Conservation (phyloP, 2,329 filamentous ascomycete species). For the Aspergillus pseudoglaucus region DNA sequence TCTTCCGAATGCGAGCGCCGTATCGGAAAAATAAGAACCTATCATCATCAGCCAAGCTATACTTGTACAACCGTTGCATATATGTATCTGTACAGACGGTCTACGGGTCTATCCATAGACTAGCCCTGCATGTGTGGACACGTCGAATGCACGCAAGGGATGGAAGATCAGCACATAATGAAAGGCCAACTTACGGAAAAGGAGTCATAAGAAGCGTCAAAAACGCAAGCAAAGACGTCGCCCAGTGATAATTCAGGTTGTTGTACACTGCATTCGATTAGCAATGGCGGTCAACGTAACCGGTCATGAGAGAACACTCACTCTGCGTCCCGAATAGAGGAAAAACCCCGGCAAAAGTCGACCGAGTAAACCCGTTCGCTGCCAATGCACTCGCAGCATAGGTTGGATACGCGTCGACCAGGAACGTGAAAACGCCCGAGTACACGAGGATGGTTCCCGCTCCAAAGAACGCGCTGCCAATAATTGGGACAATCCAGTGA, state of each 20-base stretch:
- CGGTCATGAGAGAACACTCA: slow-evolving; percentile 19
- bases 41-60: background rate
- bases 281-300: slow-evolving; percentile 12
- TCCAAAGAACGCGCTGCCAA: slow-evolving; percentile 66
- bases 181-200: slow-evolving; percentile 36
- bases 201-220: slow-evolving; percentile 39
- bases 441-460: slow-evolving; percentile 70
- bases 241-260: slow-evolving; percentile 42
- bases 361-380: slow-evolving; percentile 74
- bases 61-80: background rate
- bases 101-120: too few species aligned
- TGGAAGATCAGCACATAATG: background rate
- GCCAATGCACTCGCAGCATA: slow-evolving; percentile 60
- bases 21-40: slow-evolving; percentile 42
- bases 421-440: slow-evolving; percentile 79
- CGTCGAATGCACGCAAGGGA: too few species aligned
- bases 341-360: slow-evolving; percentile 71
- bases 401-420: slow-evolving; percentile 56
- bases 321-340: slow-evolving; percentile 64
- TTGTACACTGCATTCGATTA: slow-evolving; percentile 39
- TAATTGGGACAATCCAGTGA: slow-evolving; percentile 70
- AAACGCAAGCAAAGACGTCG: slow-evolving; percentile 39
- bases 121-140: background rate
- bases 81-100: slow-evolving; percentile 1
- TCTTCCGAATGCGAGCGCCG: slow-evolving; percentile 35